These are phyloP conservation scores for Syzygium aqueum DNA, from an alignment of 345 rosid genomes.

Conservation along the genomic window DNA sequence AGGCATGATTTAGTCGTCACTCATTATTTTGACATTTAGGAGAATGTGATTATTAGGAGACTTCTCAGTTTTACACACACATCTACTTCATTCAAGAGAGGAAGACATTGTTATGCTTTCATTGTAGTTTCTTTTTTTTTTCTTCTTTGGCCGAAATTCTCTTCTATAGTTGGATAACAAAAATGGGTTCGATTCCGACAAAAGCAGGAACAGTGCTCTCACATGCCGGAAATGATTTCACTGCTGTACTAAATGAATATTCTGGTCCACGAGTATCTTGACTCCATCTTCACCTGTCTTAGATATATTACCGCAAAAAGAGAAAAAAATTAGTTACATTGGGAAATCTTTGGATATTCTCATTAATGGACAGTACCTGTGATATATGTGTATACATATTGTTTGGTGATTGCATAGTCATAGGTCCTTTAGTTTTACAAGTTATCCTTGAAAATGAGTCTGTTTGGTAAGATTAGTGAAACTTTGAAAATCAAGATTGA, in stretches of 20 bases:
- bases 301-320: not conserved
- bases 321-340: not conserved
- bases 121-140: not conserved
- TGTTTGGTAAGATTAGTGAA: not conserved
- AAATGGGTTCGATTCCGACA: not conserved
- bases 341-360: not conserved
- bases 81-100: not conserved
- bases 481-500: not conserved
- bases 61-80: not conserved
- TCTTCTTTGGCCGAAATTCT: not conserved
- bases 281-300: not conserved
- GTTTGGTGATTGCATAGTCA: not conserved
- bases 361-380: not conserved
- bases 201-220: not conserved
- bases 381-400: not conserved
- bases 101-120: not conserved
- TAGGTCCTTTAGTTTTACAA: not conserved
- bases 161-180: not conserved
- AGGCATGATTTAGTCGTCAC: not conserved
- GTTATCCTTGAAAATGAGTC: not conserved
- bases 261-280: not conserved
- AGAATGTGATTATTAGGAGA: not conserved
- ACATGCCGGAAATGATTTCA: not conserved
- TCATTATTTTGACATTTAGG: not conserved
- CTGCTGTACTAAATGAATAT: not conserved